These are phyloP conservation scores for Macadamia tetraphylla DNA, from an alignment of 164 flowering plant genomes.

Conservation along the genomic window DNA sequence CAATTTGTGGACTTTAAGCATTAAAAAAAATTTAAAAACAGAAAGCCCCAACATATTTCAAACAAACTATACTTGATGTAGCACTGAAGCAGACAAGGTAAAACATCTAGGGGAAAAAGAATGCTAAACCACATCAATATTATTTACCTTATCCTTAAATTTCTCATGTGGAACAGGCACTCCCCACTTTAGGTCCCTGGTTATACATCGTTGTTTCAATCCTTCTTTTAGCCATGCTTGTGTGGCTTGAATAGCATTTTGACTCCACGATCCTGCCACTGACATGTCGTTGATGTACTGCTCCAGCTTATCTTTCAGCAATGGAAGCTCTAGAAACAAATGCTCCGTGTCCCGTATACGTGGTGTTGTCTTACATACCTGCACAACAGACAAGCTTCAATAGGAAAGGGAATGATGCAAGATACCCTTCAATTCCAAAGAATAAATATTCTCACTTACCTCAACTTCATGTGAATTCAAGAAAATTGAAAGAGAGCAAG, in stretches of 20 bases:
- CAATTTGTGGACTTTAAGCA: not conserved
- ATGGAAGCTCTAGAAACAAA: constrained; percentile 87
- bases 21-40: not conserved
- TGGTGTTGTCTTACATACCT: constrained; percentile 70
- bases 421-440: not conserved
- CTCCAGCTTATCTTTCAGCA: constrained; percentile 57
- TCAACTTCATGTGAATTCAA: too few relatives aligned
- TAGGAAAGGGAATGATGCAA: not conserved
- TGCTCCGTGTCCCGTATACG: constrained; percentile 77
- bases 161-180: constrained; percentile 94
- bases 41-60: too few relatives aligned
- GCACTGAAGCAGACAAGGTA: too few relatives aligned
- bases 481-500: not conserved
- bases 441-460: too few relatives aligned
- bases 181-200: constrained; percentile 98
- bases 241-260: constrained; percentile 88
- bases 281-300: constrained; percentile 65
- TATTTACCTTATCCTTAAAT: constrained; percentile 68
- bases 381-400: constrained; percentile 7
- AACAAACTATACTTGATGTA: too few relatives aligned
- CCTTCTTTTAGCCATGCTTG: constrained; percentile 93
- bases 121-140: constrained; percentile 2
- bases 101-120: not conserved
- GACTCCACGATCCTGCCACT: constrained; percentile 88
- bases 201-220: constrained; percentile 71